These are phyloP conservation scores for Saccharomyces mikatae DNA, from an alignment of 805 yeast genomes.

Conservation along the genomic window DNA sequence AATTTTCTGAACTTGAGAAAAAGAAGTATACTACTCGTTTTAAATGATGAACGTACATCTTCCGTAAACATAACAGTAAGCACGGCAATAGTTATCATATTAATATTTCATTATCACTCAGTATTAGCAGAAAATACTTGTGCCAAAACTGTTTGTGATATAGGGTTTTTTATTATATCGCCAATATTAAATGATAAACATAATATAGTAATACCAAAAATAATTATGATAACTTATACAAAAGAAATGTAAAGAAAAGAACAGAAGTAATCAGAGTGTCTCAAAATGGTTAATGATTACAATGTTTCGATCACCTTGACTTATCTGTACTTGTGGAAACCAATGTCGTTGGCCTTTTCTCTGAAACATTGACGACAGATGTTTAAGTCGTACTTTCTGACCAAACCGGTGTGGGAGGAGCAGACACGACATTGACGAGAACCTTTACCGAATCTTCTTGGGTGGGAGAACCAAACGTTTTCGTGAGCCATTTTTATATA, in stretches of 20 bases:
- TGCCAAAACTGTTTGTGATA: background rate
- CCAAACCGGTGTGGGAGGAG: slow-evolving; percentile 97
- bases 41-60: background rate
- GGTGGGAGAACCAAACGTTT: slow-evolving; percentile 99
- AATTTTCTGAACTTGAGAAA: slow-evolving; percentile 5
- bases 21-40: slow-evolving; percentile 1
- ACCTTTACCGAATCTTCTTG: slow-evolving; percentile 99
- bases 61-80: background rate
- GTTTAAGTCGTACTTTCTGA: slow-evolving; percentile 99
- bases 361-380: slow-evolving; percentile 99
- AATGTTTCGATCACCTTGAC: slow-evolving; percentile 1
- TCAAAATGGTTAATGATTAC: background rate
- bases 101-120: background rate
- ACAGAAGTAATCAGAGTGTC: background rate
- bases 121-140: background rate
- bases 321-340: slow-evolving; percentile 98
- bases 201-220: background rate
- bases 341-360: slow-evolving; percentile 98
- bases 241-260: background rate
- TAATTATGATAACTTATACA: background rate
- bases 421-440: slow-evolving; percentile 99
- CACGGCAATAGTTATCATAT: background rate
- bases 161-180: background rate
- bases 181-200: background rate
- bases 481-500: slow-evolving; percentile 91